Conservation (phyloP, 306 rosid genomes). For the Senna siamea region DNA sequence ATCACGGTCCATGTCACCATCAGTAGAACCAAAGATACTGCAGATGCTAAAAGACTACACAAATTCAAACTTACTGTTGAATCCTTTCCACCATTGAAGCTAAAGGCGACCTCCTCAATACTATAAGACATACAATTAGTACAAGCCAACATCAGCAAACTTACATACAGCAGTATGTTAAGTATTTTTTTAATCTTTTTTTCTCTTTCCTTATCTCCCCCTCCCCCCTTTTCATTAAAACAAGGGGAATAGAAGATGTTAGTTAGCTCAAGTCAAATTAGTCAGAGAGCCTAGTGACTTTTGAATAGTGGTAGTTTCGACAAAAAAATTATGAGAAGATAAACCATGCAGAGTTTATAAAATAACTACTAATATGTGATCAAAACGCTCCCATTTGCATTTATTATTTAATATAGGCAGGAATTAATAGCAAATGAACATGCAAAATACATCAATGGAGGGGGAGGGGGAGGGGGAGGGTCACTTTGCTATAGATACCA, state of each 20-base stretch:
- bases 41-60: slow-evolving; percentile 28
- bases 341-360: slow-evolving; percentile 9
- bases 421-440: slow-evolving; percentile 17
- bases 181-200: neutral
- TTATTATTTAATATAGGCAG: slow-evolving; percentile 5
- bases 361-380: neutral
- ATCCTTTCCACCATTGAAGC: slow-evolving; percentile 99
- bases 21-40: slow-evolving; percentile 30
- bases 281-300: no score
- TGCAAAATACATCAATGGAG: slow-evolving; percentile 21
- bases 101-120: slow-evolving; percentile 87
- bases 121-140: slow-evolving; percentile 53
- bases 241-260: slow-evolving; percentile 22
- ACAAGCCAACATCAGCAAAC: slow-evolving; percentile 24
- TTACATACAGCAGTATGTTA: slow-evolving; percentile 12
- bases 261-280: no score
- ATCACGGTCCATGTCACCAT: slow-evolving; percentile 38
- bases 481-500: neutral
- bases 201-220: neutral
- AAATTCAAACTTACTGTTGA: slow-evolving; percentile 76
- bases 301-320: no score
- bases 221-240: neutral
- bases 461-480: neutral
- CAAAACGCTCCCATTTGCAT: slow-evolving; percentile 19
- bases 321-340: slow-evolving; percentile 21